These are phyloP conservation scores for Golovinomyces cichoracearum DNA, from an alignment of 2,329 filamentous ascomycete genomes.

Conservation along the genomic window DNA sequence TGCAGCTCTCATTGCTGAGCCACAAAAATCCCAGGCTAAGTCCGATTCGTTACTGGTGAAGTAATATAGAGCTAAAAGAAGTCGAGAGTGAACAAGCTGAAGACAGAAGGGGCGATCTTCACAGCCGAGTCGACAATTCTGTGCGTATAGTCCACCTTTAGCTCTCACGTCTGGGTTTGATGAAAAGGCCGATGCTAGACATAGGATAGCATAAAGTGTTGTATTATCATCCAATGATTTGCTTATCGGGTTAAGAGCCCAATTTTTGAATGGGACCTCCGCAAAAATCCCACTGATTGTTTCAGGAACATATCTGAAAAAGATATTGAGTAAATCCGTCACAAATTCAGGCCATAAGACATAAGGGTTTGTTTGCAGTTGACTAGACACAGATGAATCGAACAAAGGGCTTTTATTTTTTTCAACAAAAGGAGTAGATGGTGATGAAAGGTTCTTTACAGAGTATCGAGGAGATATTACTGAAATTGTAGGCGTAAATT, in stretches of 20 bases:
- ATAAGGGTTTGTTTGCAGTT: conserved; percentile 23
- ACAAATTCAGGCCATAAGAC: conserved; percentile 23
- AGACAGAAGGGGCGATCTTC: conserved; percentile 28
- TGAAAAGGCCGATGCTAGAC: conserved; percentile 30
- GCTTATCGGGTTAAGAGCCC: conserved; percentile 22
- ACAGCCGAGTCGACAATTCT: conserved; percentile 31
- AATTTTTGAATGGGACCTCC: conserved; percentile 24
- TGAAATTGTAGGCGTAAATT: conserved; percentile 13
- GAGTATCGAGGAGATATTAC: too few relatives aligned
- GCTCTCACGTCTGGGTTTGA: conserved; percentile 19
- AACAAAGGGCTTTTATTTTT: too few relatives aligned
- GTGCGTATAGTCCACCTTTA: conserved; percentile 23
- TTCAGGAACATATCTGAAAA: conserved; percentile 29
- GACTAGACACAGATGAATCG: conserved; percentile 5
- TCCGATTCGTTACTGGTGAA: conserved; percentile 32
- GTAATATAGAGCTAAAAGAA: conserved; percentile 42
- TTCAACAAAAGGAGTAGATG: too few relatives aligned
- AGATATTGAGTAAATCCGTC: conserved; percentile 26
- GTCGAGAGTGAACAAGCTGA: conserved; percentile 38
- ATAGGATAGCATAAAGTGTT: conserved; percentile 33
- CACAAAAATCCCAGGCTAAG: conserved; percentile 37
- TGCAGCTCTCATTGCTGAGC: conserved; percentile 32
- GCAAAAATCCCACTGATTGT: conserved; percentile 31
- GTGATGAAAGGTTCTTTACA: too few relatives aligned
- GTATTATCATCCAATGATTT: conserved; percentile 30